Base-by-base conservation (phyloP, 192 early-diverging fungal species). In the Coemansia sp. region DNA sequence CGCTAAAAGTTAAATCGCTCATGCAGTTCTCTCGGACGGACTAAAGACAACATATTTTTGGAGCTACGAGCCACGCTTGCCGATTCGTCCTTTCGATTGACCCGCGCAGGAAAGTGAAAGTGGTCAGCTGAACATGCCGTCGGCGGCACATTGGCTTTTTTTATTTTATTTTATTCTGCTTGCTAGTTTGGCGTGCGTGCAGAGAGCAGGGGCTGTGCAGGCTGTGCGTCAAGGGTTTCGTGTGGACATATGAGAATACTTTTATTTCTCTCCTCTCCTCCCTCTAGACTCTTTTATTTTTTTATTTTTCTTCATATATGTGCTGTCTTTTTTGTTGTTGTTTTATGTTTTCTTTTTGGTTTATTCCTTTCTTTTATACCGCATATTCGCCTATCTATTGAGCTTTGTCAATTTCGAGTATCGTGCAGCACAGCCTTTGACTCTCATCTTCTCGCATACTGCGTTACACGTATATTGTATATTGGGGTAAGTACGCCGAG, bases 61-160 rank as follows among this genome's bases (percentile, higher is more conserved):
- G 34, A 45, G 42, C 42, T 45, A 45, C 45, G 45, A 29, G 51
- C 51, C 22, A 13, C 22, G 11, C 1, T 55, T 13, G 51, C 51
- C 22, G 20, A 55, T 55, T 55, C 51, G 51, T 55, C 24, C 51
- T 13, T 27, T 29, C 20, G 24, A n/a, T 17, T 45, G 42, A 45
- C 42, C 42, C 15, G 1, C 51, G 51, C 20, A 55, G 51, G 48
- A 51, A 51, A 4, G 51, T 12, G 12, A 55, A 55, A 13, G 24
- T 12, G 4, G 51, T 55, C 51, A 55, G 51, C 24, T 55, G 51
- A 27, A 55, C 51, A 55, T 12, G 24, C 10, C 22, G 11, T 55
- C 51, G 48, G 48, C 48, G 20, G 48, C 48, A 24, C 20, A 55
- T 55, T 55, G 51, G 51, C 51, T 55, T 51, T 55, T 55, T 12